phyloP scores from a whole-genome alignment of 352 stramenopile species.

The Globisporangium canariense region DNA sequence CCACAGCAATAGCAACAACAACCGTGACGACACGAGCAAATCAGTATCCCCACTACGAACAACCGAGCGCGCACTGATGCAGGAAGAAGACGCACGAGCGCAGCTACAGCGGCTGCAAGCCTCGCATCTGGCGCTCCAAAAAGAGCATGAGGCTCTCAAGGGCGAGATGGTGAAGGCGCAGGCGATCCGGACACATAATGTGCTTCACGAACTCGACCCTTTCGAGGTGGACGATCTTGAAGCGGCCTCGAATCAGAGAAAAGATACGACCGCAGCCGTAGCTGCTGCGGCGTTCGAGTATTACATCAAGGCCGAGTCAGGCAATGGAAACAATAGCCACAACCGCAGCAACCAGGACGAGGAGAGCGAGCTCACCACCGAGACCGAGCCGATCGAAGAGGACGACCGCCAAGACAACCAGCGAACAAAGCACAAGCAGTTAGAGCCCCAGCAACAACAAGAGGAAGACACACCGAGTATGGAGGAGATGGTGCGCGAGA shows the following conservation, averaged over 20 bases:
- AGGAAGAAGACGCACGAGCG: constrained; percentile 3
- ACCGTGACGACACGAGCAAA: neutral
- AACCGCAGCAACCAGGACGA: constrained; percentile 6
- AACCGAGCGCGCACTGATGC: constrained; percentile 8
- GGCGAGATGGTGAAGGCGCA: neutral
- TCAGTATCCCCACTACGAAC: neutral
- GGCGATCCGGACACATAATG: neutral
- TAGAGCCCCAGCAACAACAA: neutral
- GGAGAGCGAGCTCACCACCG: constrained; percentile 5
- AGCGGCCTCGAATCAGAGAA: neutral
- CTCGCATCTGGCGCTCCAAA: neutral
- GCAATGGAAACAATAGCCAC: neutral
- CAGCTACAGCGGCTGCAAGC: constrained; percentile 2
- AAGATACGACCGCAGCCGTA: neutral
- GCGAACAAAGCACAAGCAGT: no score
- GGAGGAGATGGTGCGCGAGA: constrained; percentile 21
- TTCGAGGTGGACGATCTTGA: neutral
- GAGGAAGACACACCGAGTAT: constrained; percentile 6
- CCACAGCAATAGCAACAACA: neutral
- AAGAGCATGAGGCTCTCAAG: neutral
- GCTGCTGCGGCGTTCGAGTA: neutral
- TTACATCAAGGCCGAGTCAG: neutral
- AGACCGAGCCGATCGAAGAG: constrained; percentile 4
- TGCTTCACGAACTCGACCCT: neutral
- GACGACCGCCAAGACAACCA: neutral